Evolutionary conservation across 2,329 filamentous ascomycete genomes (phyloP).

Genomic region (Ophiosphaerella narmari): DNA sequence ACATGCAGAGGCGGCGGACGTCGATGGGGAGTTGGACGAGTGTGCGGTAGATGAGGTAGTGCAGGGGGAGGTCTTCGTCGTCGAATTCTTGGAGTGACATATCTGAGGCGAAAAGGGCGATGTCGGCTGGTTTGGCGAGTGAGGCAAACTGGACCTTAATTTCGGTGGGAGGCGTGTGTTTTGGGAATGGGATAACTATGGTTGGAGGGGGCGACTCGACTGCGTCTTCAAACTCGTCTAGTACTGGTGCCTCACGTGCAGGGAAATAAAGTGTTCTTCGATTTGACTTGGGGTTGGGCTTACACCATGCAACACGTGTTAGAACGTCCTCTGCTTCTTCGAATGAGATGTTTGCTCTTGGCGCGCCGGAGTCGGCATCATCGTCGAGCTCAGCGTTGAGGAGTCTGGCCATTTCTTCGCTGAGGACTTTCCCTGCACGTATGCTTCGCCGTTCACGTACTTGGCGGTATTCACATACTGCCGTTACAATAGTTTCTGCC

Average conservation of each 20-base stretch:
- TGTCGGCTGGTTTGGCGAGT: conserved; percentile 76
- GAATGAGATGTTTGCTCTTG: conserved; percentile 55
- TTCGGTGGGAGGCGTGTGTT: conserved; percentile 50
- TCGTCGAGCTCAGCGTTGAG: conserved; percentile 55
- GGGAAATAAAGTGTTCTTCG: conserved; percentile 40
- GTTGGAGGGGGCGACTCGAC: conserved; percentile 39
- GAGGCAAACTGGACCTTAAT: conserved; percentile 70
- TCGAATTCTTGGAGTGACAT: conserved; percentile 67
- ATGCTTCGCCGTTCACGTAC: conserved; percentile 71
- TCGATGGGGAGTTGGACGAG: conserved; percentile 80
- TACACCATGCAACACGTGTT: conserved; percentile 78
- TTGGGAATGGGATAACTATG: conserved; percentile 40
- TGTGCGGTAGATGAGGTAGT: conserved; percentile 74
- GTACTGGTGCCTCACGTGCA: conserved; percentile 41
- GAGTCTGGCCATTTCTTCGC: conserved; percentile 69
- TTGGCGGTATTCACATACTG: conserved; percentile 88
- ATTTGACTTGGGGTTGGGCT: conserved; percentile 33
- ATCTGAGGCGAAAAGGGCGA: conserved; percentile 68
- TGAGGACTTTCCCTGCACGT: conserved; percentile 73
- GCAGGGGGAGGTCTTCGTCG: conserved; percentile 82
- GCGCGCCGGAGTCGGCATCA: conserved; percentile 27
- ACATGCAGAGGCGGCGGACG: conserved; percentile 82
- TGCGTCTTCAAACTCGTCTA: conserved; percentile 52
- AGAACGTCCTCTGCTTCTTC: conserved; percentile 82
- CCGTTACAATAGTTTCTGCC: conserved; percentile 84